phyloP scores from a whole-genome alignment of 2,329 filamentous ascomycete species.

The Aschersonia sp. region DNA sequence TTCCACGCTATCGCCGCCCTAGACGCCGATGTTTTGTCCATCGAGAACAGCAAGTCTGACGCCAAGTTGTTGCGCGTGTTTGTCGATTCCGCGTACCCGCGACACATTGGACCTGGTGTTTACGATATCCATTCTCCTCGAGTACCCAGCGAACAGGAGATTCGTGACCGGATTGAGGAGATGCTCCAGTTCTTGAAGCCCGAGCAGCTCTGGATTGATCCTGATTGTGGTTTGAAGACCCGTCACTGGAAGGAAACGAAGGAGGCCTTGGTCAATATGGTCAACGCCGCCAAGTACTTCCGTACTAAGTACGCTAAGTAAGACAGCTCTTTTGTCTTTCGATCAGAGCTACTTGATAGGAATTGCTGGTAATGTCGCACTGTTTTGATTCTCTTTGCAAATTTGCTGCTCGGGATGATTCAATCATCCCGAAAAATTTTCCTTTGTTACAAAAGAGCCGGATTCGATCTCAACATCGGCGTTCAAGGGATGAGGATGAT shows the following conservation, averaged over 20 bases:
- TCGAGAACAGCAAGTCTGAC: conserved; percentile 99
- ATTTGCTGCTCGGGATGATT: neutral
- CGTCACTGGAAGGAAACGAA: conserved; percentile 98
- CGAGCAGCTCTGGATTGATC: conserved; percentile 99
- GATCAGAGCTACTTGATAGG: neutral
- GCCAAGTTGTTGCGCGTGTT: conserved; percentile 99
- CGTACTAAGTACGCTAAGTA: conserved; percentile 72
- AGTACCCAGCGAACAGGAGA: conserved; percentile 94
- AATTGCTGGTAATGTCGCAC: neutral
- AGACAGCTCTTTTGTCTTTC: conserved; percentile 4
- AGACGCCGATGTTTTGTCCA: conserved; percentile 94
- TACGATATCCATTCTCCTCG: conserved; percentile 99
- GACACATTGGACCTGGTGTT: conserved; percentile 97
- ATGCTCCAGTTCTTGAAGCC: conserved; percentile 96
- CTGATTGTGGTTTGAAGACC: conserved; percentile 98
- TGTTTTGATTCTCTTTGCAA: neutral
- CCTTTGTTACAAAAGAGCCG: conserved; percentile 15
- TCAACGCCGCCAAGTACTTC: conserved; percentile 95
- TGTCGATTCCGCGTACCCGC: conserved; percentile 90
- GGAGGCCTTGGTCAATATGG: conserved; percentile 90
- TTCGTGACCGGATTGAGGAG: conserved; percentile 94
- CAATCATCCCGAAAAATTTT: neutral
- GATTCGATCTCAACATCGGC: conserved; percentile 46
- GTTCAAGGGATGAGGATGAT: conserved; percentile 26
- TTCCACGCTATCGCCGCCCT: conserved; percentile 99